Evolutionary conservation across 73 alveolate genomes (phyloP), one percentile per base, ranked within the genome.

Genomic region (Paramecium sonneborni): DNA sequence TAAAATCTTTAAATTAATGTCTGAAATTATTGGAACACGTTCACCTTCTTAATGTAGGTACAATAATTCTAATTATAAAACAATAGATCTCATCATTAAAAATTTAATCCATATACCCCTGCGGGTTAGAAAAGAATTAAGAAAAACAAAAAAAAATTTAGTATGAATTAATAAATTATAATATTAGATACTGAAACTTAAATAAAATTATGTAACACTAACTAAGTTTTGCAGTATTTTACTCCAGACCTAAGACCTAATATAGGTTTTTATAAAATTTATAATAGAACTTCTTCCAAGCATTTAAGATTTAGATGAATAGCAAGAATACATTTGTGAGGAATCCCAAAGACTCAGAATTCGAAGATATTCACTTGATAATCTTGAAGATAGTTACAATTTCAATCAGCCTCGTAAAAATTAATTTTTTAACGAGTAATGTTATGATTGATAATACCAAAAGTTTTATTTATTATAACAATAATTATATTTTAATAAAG

Each of bases 1-100:
- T 37, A 76, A 76, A 76, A 76, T 76, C 23, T 76, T 76, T 37
- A 76, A 76, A 76, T 28, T 37, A 21, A 76, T 76, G 88, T 38
- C 70, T 34, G 62, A 76, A 76, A 76, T 28, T 5, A 76, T 76
- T 38, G 88, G 88, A 1, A 76, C 88, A 7, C 38, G 88, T 32
- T 76, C 88, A 12, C 88, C 88, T 21, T 76, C 88, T 8, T 76
- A 76, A 76, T 76, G 88, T 43, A 76, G 88, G 88, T 76, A 76
- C 8, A 3, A 20, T 37, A 7, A 76, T 14, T 1, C 38, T 15
- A 1, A 7, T 37, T 76, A 9, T 44, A 44, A 4, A 44, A 3
- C 6, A 44, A 44, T 44, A 76, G 88, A 38, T 76, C 88, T 32
- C 88, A 76, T 41, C 88, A 76, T 76, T 76, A 76, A 41, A 76